Base-by-base conservation (phyloP, 106 monocot genomes). In the Phalaenopsis equestris region DNA sequence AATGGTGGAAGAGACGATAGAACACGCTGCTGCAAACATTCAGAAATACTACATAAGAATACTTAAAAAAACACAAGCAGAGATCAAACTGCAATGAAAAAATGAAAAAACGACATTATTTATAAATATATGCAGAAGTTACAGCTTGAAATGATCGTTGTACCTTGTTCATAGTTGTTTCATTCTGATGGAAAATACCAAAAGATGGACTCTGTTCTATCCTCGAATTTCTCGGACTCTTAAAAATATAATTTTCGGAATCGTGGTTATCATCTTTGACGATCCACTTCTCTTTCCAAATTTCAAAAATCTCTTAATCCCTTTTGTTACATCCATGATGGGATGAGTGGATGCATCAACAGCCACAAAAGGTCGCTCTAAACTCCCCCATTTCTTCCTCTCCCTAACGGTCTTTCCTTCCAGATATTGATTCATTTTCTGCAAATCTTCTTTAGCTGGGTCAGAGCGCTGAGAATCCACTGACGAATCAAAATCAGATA, bases 371-470 rank as follows among this genome's bases (percentile, higher is more conserved):
- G 87, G 87, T 72, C 75, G 86, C 79, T 90, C 89, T 78, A 83
- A 82, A 76, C 77, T 86, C 19, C 86, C 86, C 84, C 88, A 90
- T 64, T 87, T 89, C 76, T 90, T 90, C 78, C 89, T 88, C 77
- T 74, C 82, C 42, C 82, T 77, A 56, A 75, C 64, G 70, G 77
- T 82, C 77, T 88, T 86, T 56, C 77, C 73, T 56, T 84, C 85
- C 73, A 72, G 77, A 70, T 86, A 78, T 30, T 80, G 84, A 65
- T 85, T 78, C 48, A 86, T 42, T 1, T 55, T 55, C 38, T 83
- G 79, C 56, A 83, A 79, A 21, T 83, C 83, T 56, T 77, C 77
- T 45, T 82, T 73, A 39, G 85, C 37, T 55, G 86, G 72, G 73
- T 79, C 78, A 36, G 52, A 81, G 14, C 68, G 11, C 52, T 79